Base-by-base conservation (phyloP, 2,329 filamentous ascomycete species). In the Elsinoe necatrix region DNA sequence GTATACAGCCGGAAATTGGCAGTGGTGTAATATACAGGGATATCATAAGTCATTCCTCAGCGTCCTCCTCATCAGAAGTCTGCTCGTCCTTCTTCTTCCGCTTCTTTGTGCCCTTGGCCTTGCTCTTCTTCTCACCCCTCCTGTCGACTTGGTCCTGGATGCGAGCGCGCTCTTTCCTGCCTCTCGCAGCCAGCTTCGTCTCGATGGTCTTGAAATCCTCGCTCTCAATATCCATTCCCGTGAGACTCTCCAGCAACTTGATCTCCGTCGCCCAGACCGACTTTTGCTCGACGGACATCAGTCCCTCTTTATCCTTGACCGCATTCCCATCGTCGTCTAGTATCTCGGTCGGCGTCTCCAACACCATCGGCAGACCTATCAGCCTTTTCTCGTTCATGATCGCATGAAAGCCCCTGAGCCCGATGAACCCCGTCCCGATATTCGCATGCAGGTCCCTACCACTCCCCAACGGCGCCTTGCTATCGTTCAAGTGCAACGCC, bases 371-470 rank as follows among this genome's bases (percentile, higher is more conserved):
- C 65, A 96, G 72, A 23, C 82, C 82, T 63, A 86, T 80, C 59
- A 97, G 86, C 1, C 82, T 76, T 23, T 79, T 75, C 65, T 89
- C 83, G 69, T 97, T 97, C 77, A 97, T 85, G 59, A 98, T 75
- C 67, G 85, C 89, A 73, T 95, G 89, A 71, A 98, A 98, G 1
- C 91, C 87, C 20, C 87, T 81, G 14, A 98, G 78, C 0, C 93
- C 93, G 0, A 98, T 78, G 67, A 95, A 98, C 1, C 93, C 93
- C 0, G 90, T 95, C 23, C 93, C 93, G 61, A 98, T 97, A 68
- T 96, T 97, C 62, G 92, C 90, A 71, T 98, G 93, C 1, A 97
- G 74, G 68, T 98, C 93, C 39, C 91, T 83, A 62, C 89, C 82
- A 34, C 89, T 93, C 41, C 73, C 77, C 27, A 95, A 77, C 0